These are phyloP conservation scores for Haplosporangium sp. DNA, from an alignment of 371 early-diverging fungal species.

Conservation along the genomic window DNA sequence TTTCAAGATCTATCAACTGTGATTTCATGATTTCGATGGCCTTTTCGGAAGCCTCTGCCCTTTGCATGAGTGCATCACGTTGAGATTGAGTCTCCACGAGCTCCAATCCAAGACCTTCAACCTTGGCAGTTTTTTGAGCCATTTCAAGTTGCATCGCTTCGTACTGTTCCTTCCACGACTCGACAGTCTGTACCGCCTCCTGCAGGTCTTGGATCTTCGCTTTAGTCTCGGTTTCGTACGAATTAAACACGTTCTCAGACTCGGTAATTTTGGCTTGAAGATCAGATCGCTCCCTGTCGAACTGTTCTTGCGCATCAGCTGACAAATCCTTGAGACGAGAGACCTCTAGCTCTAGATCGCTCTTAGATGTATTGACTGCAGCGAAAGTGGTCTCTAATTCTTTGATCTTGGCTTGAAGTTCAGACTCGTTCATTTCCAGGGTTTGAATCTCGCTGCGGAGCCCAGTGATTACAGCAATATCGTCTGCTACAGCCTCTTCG, in stretches of 20 bases:
- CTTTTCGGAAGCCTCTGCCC: constrained; percentile 16
- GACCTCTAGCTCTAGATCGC: constrained; percentile 49
- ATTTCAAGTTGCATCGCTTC: constrained; percentile 45
- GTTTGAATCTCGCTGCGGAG: constrained; percentile 56
- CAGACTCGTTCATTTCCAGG: constrained; percentile 56
- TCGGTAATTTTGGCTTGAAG: constrained; percentile 23
- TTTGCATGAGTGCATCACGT: constrained; percentile 16
- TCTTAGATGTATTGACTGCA: constrained; percentile 8
- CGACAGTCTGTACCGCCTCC: constrained; percentile 18
- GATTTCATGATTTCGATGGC: constrained; percentile 19
- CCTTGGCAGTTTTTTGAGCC: constrained; percentile 26
- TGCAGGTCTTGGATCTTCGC: constrained; percentile 25
- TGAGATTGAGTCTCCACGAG: constrained; percentile 20
- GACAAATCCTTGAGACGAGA: constrained; percentile 51
- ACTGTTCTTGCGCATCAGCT: constrained; percentile 11
- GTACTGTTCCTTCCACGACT: constrained; percentile 37
- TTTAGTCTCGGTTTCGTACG: constrained; percentile 14
- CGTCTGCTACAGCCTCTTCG: constrained; percentile 58
- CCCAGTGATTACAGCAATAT: constrained; percentile 41
- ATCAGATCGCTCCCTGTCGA: constrained; percentile 59
- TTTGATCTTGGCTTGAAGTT: constrained; percentile 56
- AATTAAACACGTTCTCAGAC: constrained; percentile 23
- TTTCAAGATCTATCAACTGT: constrained; percentile 31
- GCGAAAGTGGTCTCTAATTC: constrained; percentile 40
- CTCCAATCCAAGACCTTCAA: constrained; percentile 12